Evolutionary conservation across 1,284 basidiomycete genomes (phyloP), one percentile per base, ranked within the genome.

Genomic region (Vanrija pseudolonga): DNA sequence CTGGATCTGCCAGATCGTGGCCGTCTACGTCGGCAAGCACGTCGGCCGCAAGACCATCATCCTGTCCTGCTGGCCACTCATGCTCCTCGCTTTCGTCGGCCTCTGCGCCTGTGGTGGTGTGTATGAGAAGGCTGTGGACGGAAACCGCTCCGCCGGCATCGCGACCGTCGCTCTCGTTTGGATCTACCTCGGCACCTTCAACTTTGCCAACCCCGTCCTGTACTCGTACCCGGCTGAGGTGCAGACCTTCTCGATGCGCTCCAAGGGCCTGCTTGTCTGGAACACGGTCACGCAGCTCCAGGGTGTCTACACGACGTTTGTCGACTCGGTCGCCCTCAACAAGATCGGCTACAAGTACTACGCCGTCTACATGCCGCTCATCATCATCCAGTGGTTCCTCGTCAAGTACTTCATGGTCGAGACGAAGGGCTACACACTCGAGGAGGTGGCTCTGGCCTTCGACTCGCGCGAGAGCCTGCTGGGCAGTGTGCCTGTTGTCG

Each of bases 241-340:
- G 22, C 72, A 74, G 57, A 77, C 75, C 2, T 78, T 67, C 62
- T 68, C 68, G 4, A 73, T 76, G 67, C 66, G 75, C 47, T 65
- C 63, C 57, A 76, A 77, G 60, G 76, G 77, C 12, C 63, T 78
- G 7, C 68, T 76, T 8, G 65, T 77, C 0, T 78, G 76, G 76
- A 77, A 75, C 59, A 71, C 72, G 15, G 51, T 71, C 54, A 68
- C 63, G 32, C 76, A 71, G 53, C 26, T 62, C 40, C 56, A 61
- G 26, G 53, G 59, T 14, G 57, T 63, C 18, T 71, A 65, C 56
- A 57, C 60, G 23, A 49, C 47, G 18, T 61, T 57, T 32, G 74
- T 76, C 36, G 76, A 77, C 56, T 58, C 71, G 2, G 66, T 77
- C 45, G 77, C 75, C 17, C 63, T 78, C 45, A 59, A 70, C 38